phyloP scores from a whole-genome alignment of 2,329 filamentous ascomycete genomes.

The Blastomyces parvus region DNA sequence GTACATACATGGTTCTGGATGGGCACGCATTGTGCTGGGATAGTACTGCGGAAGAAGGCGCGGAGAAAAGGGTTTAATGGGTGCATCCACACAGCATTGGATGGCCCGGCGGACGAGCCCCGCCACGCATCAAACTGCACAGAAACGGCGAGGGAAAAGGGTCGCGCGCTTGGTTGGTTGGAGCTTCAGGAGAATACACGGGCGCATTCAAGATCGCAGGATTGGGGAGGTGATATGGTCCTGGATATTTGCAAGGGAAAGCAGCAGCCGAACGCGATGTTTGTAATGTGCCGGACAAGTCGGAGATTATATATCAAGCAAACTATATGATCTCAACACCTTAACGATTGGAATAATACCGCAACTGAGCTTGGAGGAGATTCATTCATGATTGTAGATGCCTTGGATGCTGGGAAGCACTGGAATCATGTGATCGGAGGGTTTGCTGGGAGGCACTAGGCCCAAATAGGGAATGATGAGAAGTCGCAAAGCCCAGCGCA shows the following conservation, averaged over 20 bases:
- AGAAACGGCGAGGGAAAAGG: background rate
- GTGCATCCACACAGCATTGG: conserved; percentile 66
- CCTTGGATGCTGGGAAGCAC: background rate
- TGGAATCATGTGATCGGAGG: background rate
- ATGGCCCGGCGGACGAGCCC: conserved; percentile 27
- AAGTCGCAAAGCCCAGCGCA: background rate
- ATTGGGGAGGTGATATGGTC: background rate
- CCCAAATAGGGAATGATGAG: background rate
- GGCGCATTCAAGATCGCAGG: background rate
- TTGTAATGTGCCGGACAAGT: background rate
- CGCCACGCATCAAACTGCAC: conserved; percentile 29
- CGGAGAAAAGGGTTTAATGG: conserved; percentile 97
- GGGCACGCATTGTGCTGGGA: conserved; percentile 83
- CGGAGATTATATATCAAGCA: background rate
- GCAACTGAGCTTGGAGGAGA: background rate
- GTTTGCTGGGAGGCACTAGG: background rate
- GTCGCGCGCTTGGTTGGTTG: background rate
- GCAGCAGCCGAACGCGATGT: background rate
- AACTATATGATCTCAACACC: background rate
- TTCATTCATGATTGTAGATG: background rate
- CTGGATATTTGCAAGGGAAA: background rate
- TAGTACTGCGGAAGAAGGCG: conserved; percentile 96
- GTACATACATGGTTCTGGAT: conserved; percentile 73
- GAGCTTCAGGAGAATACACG: background rate
- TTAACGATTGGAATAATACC: background rate